phyloP scores from a whole-genome alignment of 1,284 basidiomycete species.

The Melanopsichium pennsylvanicum region DNA sequence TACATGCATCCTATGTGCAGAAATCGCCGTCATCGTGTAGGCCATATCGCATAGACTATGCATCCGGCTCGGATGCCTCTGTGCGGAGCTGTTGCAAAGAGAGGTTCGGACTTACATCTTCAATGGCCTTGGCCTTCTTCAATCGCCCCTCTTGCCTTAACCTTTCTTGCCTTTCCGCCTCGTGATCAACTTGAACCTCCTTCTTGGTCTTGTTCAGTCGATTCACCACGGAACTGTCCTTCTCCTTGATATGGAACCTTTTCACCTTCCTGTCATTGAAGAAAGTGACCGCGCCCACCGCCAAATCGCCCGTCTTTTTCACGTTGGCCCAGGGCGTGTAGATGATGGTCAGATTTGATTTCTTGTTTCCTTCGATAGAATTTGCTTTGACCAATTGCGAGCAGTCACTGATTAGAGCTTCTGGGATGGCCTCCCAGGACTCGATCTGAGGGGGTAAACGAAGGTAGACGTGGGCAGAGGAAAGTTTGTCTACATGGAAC shows the following conservation, averaged over 20 bases:
- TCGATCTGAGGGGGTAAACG: slow-evolving; percentile 79
- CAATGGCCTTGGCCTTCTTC: slow-evolving; percentile 52
- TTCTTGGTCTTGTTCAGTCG: slow-evolving; percentile 92
- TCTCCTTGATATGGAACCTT: slow-evolving; percentile 77
- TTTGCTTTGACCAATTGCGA: slow-evolving; percentile 97
- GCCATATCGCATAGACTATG: no score
- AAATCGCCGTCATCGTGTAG: no score
- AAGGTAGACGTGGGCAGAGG: slow-evolving; percentile 72
- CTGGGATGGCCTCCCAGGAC: slow-evolving; percentile 84
- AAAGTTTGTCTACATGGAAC: slow-evolving; percentile 71
- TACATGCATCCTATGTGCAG: neutral
- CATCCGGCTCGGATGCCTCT: no score
- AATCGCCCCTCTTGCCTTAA: slow-evolving; percentile 41
- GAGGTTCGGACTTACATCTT: slow-evolving; percentile 36
- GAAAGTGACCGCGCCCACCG: slow-evolving; percentile 92
- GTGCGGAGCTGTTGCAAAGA: no score
- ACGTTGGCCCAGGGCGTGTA: slow-evolving; percentile 76
- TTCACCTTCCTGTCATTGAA: slow-evolving; percentile 78
- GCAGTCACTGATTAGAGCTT: slow-evolving; percentile 80
- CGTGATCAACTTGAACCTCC: slow-evolving; percentile 77
- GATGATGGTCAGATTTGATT: slow-evolving; percentile 90
- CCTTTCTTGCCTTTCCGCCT: slow-evolving; percentile 80
- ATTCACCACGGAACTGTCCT: slow-evolving; percentile 90
- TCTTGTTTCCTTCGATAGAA: slow-evolving; percentile 96
- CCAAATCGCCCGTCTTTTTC: slow-evolving; percentile 67